Percentiles rank a stretch among this genome's conserved stretches.
Conservation (phyloP, 768 basidiomycete species). For the Cystobasidium ongulense region DNA sequence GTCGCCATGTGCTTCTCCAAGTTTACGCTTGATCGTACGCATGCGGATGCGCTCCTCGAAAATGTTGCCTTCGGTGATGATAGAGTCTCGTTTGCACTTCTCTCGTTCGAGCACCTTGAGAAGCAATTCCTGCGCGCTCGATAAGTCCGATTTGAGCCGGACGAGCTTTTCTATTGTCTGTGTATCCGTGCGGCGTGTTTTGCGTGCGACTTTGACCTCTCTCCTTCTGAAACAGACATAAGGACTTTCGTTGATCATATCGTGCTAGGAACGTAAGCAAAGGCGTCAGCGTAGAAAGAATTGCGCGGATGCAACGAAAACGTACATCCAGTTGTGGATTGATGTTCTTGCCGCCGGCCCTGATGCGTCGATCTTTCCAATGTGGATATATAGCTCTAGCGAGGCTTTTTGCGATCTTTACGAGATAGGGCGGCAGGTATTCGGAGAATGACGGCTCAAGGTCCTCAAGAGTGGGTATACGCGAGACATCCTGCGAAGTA, state of each 20-base stretch:
- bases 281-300: not conserved
- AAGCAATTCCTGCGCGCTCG: constrained; percentile 64
- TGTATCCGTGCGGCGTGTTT: constrained; percentile 83
- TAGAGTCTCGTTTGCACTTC: constrained; percentile 60
- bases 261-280: constrained; percentile 52
- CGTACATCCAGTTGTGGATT: constrained; percentile 80
- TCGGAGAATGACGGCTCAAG: constrained; percentile 41
- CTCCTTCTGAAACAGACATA: constrained; percentile 95
- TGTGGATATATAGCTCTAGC: constrained; percentile 61
- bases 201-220: constrained; percentile 85
- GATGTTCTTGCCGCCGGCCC: constrained; percentile 72
- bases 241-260: constrained; percentile 84
- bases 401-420: constrained; percentile 49
- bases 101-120: constrained; percentile 64
- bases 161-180: constrained; percentile 80
- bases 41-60: constrained; percentile 72
- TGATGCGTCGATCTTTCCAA: constrained; percentile 76
- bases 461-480: constrained; percentile 32
- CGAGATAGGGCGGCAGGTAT: constrained; percentile 54
- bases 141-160: constrained; percentile 68
- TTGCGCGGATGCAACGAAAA: constrained; percentile 15
- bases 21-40: constrained; percentile 70
- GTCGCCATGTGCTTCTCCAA: constrained; percentile 47
- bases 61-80: constrained; percentile 55
- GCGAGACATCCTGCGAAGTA: constrained; percentile 43